Evolutionary conservation across 2,329 filamentous ascomycete species (phyloP).

Genomic region (Teratosphaeria epicoccoides): DNA sequence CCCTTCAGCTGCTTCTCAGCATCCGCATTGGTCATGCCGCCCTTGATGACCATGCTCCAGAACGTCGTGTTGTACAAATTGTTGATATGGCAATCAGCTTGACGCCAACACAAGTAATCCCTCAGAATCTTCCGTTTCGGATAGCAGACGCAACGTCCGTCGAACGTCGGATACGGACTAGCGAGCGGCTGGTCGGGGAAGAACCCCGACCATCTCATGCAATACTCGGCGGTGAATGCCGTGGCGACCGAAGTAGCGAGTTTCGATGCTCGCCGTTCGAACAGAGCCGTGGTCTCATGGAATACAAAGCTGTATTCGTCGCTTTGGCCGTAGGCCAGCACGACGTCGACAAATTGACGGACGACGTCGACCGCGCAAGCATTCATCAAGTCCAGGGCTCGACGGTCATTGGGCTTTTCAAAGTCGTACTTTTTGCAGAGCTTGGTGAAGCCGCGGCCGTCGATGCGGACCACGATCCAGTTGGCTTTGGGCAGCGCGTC

Average conservation of each 20-base stretch:
- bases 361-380: constrained; percentile 76
- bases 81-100: constrained; percentile 97
- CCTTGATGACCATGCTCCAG: constrained; percentile 74
- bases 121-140: constrained; percentile 70
- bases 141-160: constrained; percentile 84
- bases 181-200: constrained; percentile 64
- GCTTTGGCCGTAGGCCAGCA: constrained; percentile 83
- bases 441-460: constrained; percentile 90
- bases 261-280: constrained; percentile 81
- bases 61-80: constrained; percentile 98
- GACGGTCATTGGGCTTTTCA: constrained; percentile 81
- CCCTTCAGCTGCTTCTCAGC: constrained; percentile 76
- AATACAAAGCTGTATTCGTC: constrained; percentile 70
- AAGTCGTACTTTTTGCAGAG: constrained; percentile 53
- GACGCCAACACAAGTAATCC: constrained; percentile 95
- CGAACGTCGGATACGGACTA: constrained; percentile 75
- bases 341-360: constrained; percentile 71
- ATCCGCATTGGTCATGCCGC: constrained; percentile 62
- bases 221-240: constrained; percentile 85
- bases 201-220: constrained; percentile 64
- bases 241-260: constrained; percentile 83
- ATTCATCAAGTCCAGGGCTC: constrained; percentile 90
- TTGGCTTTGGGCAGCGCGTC: constrained; percentile 78
- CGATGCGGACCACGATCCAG: constrained; percentile 89
- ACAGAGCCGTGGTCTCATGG: constrained; percentile 61